Conservation (phyloP, 768 basidiomycete genomes). For the Trametes coccinea region DNA sequence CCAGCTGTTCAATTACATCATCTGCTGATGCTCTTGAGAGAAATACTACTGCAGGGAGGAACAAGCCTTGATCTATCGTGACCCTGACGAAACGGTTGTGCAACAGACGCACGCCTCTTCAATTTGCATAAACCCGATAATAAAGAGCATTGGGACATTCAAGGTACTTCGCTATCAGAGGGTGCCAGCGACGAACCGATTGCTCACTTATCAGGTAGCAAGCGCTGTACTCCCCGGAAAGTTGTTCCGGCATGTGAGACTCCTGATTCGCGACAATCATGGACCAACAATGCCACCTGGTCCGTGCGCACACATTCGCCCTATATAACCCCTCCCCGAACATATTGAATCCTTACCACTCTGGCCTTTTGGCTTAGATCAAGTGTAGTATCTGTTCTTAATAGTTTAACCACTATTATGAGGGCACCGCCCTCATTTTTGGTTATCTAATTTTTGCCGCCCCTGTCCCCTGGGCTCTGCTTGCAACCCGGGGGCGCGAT, state of each 20-base stretch:
- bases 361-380: constrained; percentile 74
- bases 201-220: not conserved
- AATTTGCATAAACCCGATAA: too few relatives aligned
- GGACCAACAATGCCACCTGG: constrained; percentile 14
- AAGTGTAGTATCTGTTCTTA: constrained; percentile 80
- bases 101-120: too few relatives aligned
- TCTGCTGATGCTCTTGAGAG: too few relatives aligned
- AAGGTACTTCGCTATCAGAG: too few relatives aligned
- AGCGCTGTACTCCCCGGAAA: too few relatives aligned
- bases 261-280: not conserved
- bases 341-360: constrained; percentile 39
- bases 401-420: constrained; percentile 48
- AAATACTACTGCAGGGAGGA: too few relatives aligned
- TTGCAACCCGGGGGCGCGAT: constrained; percentile 33
- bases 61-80: too few relatives aligned
- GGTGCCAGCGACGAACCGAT: too few relatives aligned
- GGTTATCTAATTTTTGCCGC: constrained; percentile 37
- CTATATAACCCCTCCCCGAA: constrained; percentile 8
- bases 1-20: too few relatives aligned
- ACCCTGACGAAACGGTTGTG: too few relatives aligned
- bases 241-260: not conserved
- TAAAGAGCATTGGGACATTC: too few relatives aligned
- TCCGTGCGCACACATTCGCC: constrained; percentile 7
- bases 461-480: constrained; percentile 33
- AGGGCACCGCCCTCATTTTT: constrained; percentile 38